Evolutionary conservation across 768 basidiomycete genomes (phyloP), one percentile per base, ranked within the genome.

Genomic region (Rhodosporidiobolus sp.): DNA sequence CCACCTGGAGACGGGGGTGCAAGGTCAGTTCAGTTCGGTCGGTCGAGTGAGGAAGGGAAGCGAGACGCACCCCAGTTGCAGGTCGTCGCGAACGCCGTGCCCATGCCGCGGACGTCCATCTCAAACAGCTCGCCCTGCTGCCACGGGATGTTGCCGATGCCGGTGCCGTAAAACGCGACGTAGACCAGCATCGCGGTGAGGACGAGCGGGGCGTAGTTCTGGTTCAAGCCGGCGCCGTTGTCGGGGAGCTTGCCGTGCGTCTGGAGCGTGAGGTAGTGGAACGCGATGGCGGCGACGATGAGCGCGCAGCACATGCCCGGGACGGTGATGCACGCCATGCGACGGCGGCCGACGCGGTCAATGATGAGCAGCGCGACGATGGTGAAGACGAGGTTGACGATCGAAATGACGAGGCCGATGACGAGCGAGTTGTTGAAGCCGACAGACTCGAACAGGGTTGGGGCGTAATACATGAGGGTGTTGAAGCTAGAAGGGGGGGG

Each of bases 101-200:
- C 90, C 67, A 91, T 86, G 4, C 91, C 90, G 61, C 90, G 86
- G 4, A 77, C 71, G 84, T 91, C 89, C 50, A 92, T 85, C 28
- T 85, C 83, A 81, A 92, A 92, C 19, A 93, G 84, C 79, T 92
- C 91, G 55, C 90, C 90, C 80, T 91, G 91, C 77, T 91, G 90
- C 91, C 91, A 92, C 0, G 91, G 91, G 30, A 78, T 57, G 65
- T 71, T 75, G 59, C 77, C 75, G 61, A 77, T 69, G n/a, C 72
- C 75, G 12, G 70, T 55, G 19, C 90, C 91, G 77, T 92, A 93
- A 17, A 88, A 88, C 1, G 89, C 89, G 30, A 91, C 90, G 81
- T 89, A 92, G 75, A 90, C 78, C 74, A 93, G 87, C 89, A 92
- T 92, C n/a, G 88, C 86, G 11, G 88, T 71, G n/a, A 92, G 80